These are phyloP conservation scores for Chlamydomonas asymmetrica DNA, from an alignment of 139 green algal species.

Conservation along the genomic window DNA sequence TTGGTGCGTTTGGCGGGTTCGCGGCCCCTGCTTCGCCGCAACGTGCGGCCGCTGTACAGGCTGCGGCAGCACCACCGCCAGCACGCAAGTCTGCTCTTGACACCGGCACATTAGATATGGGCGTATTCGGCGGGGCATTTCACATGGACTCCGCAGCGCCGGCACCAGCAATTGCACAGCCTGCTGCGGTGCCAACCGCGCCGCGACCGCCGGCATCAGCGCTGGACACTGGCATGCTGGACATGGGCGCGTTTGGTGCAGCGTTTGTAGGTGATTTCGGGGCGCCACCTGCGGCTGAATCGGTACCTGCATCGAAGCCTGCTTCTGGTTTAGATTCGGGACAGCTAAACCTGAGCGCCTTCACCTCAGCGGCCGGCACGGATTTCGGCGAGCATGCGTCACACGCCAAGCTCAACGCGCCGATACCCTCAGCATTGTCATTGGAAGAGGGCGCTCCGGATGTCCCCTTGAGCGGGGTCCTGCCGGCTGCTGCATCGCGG, in stretches of 20 bases:
- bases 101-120: conserved; percentile 56
- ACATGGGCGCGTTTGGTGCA: conserved; percentile 41
- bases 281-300: no score
- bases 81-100: conserved; percentile 21
- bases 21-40: not conserved
- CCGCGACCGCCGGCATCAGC: not conserved
- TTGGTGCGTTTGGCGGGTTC: conserved; percentile 36
- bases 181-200: not conserved
- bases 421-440: no score
- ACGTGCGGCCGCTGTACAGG: conserved; percentile 1
- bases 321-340: no score
- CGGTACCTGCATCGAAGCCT: no score
- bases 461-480: not conserved
- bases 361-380: no score
- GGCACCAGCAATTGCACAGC: not conserved
- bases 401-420: no score
- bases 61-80: not conserved
- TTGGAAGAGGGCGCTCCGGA: no score
- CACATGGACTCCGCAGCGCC: no score
- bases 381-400: no score
- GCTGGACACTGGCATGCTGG: conserved; percentile 37
- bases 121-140: conserved; percentile 1
- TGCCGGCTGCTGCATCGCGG: not conserved
- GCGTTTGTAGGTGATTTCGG: no score
- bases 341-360: no score